phyloP scores from a whole-genome alignment of 129 eudicot species.

The Solidago caesia region DNA sequence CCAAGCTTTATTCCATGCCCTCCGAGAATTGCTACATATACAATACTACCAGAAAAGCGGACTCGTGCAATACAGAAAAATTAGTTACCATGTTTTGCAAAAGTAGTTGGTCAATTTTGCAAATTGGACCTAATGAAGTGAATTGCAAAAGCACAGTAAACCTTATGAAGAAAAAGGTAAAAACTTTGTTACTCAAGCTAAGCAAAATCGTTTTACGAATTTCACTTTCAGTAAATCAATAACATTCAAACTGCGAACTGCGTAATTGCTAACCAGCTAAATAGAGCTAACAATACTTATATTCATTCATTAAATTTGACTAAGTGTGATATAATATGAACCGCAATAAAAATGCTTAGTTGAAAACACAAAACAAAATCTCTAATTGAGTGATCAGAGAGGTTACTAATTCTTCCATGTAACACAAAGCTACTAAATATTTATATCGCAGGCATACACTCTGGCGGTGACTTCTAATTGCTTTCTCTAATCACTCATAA shows the following conservation, averaged over 20 bases:
- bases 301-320: background rate
- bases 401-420: background rate
- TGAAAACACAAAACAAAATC: background rate
- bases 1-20: background rate
- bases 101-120: background rate
- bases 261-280: background rate
- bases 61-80: background rate
- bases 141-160: background rate
- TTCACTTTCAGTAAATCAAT: background rate
- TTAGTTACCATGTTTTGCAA: background rate
- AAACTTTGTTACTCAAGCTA: background rate
- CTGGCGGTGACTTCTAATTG: background rate
- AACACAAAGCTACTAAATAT: background rate
- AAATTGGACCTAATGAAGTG: background rate
- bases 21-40: background rate
- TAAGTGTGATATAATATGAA: background rate
- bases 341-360: background rate
- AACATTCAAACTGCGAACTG: background rate
- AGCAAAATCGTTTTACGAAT: background rate
- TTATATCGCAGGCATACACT: background rate
- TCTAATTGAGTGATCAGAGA: background rate
- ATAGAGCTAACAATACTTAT: background rate
- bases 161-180: slow-evolving; percentile 1
- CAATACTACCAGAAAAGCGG: background rate
- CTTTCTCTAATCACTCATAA: background rate